Evolutionary conservation across 352 stramenopile genomes (phyloP), one percentile per base, ranked within the genome.

Genomic region (Phytophthora ohioensis): DNA sequence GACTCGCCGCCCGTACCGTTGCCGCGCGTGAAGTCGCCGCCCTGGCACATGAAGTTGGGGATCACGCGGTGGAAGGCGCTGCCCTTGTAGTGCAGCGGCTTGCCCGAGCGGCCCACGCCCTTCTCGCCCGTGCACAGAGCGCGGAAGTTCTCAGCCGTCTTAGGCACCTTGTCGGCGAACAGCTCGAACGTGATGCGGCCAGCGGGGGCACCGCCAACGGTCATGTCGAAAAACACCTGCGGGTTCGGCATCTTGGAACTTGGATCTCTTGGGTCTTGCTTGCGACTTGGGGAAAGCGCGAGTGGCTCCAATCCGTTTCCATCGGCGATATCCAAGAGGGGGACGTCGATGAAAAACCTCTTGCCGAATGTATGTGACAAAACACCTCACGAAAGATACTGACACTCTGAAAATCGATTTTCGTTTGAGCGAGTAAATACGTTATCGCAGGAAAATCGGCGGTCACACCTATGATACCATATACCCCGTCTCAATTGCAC

Each of bases 61-160:
- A 98, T 97, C 62, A 98, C 87, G 60, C 92, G 89, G 87, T 99
- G 97, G 83, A 99, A 98, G 4, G 75, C 64, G 53, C 82, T 97
- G 77, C 82, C 85, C 80, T 94, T 95, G 76, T 76, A 96, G 81
- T 96, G 87, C 43, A 93, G 69, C 39, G 88, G 84, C 80, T 95
- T 93, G 80, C 85, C 76, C 62, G 75, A 91, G 61, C 73, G 76
- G 51, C 86, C 85, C 48, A 93, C 49, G 71, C 97, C 96, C 82
- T 98, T 93, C 81, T 99, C 98, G 73, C 98, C 98, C 43, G 97
- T 99, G 81, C 97, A 99, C 21, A 99, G 76, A 42, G 90, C 94
- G 63, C 97, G 86, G 86, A 99, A 99, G 88, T 99, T 99, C 82
- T 99, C 98, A 0, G 93, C 97, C 1, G 98, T 99, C 76, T 97